Evolutionary conservation across 2,329 filamentous ascomycete genomes (phyloP), one percentile per base, ranked within the genome.

Genomic region (Claviceps lovelessii): DNA sequence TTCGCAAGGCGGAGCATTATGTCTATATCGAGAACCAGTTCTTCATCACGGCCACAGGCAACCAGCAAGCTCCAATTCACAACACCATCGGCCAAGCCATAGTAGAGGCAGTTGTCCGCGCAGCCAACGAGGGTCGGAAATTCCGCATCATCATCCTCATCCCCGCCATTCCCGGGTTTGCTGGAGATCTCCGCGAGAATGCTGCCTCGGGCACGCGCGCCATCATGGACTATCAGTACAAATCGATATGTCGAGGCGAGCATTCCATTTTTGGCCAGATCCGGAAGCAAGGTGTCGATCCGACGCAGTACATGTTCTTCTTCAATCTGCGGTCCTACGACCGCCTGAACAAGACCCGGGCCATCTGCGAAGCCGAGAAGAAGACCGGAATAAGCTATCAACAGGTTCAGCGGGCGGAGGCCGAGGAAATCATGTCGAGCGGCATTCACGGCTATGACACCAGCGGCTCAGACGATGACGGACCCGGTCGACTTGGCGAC

Each of bases 21-120:
- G 86, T 98, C 29, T 98, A 97, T 72, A 95, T 98, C 57, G 93
- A 98, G 68, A 97, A 97, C 64, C 93, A 98, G 64, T 97, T 97
- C 73, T 98, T 97, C 76, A 96, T 94, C 65, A 94, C 90, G 1
- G 88, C 93, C 0, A 97, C 91, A 0, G 89, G 89, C 9, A 84
- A 93, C n/a, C 71, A 95, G 41, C 90, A 96, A 67, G 72, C 76
- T 0, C 91, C 91, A 0, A 81, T 97, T 29, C 83, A 89, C 68
- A 98, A 98, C 66, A 85, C 83, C 19, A 86, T 98, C 53, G 93
- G 93, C 13, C 77, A 77, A 8, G 85, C 93, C 2, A 95, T 98
- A 54, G 93, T 96, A 2, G 90, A 98, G 55, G 90, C 91, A 0
- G 85, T 90, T 31, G 81, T 96, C 3, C 78, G 80, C 39, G 91